phyloP scores from a whole-genome alignment of 2,329 filamentous ascomycete genomes.

The Colletotrichum caudatum region DNA sequence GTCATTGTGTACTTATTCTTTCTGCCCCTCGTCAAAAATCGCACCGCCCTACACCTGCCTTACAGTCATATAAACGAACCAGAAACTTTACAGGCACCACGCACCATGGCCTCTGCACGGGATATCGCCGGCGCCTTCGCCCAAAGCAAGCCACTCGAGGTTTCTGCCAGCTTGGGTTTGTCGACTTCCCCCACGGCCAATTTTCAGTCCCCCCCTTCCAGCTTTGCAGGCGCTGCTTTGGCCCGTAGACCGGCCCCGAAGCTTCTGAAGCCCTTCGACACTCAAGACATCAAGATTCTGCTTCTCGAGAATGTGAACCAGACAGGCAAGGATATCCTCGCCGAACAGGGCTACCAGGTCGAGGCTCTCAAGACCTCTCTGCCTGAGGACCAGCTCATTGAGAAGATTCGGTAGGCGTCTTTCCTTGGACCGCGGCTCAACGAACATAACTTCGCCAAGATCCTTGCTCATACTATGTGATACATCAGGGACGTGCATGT shows the following conservation, averaged over 20 bases:
- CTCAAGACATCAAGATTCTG: constrained; percentile 95
- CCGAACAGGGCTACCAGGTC: constrained; percentile 92
- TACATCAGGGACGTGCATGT: constrained; percentile 86
- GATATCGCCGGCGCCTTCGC: constrained; percentile 59
- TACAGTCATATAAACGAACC: not conserved
- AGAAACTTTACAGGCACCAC: not conserved
- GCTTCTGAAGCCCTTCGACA: constrained; percentile 93
- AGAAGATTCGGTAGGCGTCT: constrained; percentile 86
- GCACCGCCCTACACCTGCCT: constrained; percentile 26
- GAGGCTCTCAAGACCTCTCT: constrained; percentile 90
- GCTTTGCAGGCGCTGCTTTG: constrained; percentile 64
- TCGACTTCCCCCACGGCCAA: constrained; percentile 81
- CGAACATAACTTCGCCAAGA: not conserved
- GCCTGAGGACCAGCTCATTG: constrained; percentile 91
- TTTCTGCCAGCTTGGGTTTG: constrained; percentile 72
- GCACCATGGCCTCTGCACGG: constrained; percentile 59
- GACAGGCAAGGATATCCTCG: constrained; percentile 86
- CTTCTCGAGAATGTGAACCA: constrained; percentile 96
- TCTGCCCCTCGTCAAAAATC: constrained; percentile 26
- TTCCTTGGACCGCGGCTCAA: not conserved
- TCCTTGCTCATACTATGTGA: constrained; percentile 42
- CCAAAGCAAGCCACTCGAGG: constrained; percentile 50
- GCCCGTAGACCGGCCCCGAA: constrained; percentile 67
- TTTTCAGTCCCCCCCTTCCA: constrained; percentile 79
- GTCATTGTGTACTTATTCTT: constrained; percentile 2